phyloP scores from a whole-genome alignment of 108 stramenopile species.

The Skeletonema tropicum region DNA sequence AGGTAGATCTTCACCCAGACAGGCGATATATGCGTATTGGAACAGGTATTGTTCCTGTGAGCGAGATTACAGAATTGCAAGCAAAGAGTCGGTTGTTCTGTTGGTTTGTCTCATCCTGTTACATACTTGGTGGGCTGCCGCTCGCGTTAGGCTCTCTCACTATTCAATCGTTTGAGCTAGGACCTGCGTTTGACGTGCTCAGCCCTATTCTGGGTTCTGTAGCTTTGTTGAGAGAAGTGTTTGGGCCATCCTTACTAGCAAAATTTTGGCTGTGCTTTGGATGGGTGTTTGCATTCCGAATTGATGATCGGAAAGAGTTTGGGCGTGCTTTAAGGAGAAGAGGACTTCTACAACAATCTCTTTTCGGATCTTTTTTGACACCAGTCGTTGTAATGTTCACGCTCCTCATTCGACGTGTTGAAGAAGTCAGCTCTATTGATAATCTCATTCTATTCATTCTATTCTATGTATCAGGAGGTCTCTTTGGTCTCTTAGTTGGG shows the following conservation, averaged over 20 bases:
- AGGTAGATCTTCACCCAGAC: constrained; percentile 46
- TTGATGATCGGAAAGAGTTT: constrained; percentile 33
- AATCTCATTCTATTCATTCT: constrained; percentile 3
- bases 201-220: constrained; percentile 15
- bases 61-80: constrained; percentile 18
- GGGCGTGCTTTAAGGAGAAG: constrained; percentile 30
- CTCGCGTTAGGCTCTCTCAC: constrained; percentile 27
- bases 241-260: constrained; percentile 24
- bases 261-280: constrained; percentile 14
- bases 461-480: constrained; percentile 26
- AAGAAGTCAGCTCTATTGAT: background rate
- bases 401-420: constrained; percentile 20
- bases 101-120: constrained; percentile 23
- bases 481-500: constrained; percentile 28
- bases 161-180: constrained; percentile 16
- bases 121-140: constrained; percentile 31
- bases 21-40: constrained; percentile 20
- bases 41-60: constrained; percentile 11
- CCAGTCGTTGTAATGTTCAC: constrained; percentile 13
- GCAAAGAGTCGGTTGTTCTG: constrained; percentile 4
- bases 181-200: background rate
- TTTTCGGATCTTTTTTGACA: constrained; percentile 21
- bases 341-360: constrained; percentile 34
- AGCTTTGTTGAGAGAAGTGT: constrained; percentile 40
- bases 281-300: constrained; percentile 22